phyloP scores from a whole-genome alignment of 2,329 filamentous ascomycete genomes.

The Pyricularia sp. region DNA sequence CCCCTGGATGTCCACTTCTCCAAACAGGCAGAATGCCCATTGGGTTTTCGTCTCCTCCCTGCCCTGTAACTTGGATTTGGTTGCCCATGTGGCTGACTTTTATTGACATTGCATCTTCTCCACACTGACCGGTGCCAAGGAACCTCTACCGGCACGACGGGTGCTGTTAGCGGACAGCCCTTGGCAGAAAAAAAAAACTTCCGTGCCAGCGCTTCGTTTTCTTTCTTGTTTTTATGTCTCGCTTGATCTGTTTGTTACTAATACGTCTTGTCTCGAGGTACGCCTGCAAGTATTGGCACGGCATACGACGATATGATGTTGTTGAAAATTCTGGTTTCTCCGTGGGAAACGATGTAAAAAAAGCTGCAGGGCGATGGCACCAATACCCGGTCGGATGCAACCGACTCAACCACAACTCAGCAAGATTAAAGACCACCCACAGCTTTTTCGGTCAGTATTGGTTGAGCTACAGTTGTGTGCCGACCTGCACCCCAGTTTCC shows the following conservation, averaged over 20 bases:
- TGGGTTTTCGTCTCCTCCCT: not conserved
- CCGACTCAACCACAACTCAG: not conserved
- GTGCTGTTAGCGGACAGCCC: not conserved
- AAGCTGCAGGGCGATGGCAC: not conserved
- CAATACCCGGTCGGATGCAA: not conserved
- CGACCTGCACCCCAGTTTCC: not conserved
- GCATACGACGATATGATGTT: too few species aligned
- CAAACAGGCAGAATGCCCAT: not conserved
- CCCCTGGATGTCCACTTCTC: not conserved
- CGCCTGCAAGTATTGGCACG: not conserved
- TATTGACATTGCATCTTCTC: not conserved
- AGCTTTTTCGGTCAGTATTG: not conserved
- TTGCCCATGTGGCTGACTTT: too few species aligned
- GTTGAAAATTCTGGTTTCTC: not conserved
- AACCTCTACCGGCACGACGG: not conserved
- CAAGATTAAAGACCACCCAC: not conserved
- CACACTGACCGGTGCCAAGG: not conserved
- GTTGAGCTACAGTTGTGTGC: not conserved
- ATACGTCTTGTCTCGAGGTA: not conserved
- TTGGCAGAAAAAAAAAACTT: not conserved
- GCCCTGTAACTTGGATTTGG: too few species aligned
- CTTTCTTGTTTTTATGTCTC: not conserved
- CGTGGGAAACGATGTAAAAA: not conserved
- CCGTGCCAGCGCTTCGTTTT: not conserved
- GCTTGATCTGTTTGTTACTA: not conserved